phyloP scores from a whole-genome alignment of 345 rosid genomes.

The Jatropha curcas region DNA sequence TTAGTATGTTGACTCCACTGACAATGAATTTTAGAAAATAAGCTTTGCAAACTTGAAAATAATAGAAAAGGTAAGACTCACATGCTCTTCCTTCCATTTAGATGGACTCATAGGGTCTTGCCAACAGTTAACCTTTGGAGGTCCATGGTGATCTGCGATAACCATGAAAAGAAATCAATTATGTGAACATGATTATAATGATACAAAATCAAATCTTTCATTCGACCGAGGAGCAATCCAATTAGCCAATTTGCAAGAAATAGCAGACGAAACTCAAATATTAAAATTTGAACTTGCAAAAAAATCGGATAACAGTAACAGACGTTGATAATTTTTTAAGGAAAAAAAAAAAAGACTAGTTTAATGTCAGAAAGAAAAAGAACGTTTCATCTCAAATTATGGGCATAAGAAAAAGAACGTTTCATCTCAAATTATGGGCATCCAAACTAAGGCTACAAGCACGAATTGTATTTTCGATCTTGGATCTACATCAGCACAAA shows the following conservation, averaged over 20 bases:
- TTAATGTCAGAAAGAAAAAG: neutral
- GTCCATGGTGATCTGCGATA: constrained; percentile 39
- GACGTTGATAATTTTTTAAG: too few relatives aligned
- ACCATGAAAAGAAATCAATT: neutral
- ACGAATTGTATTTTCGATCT: constrained; percentile 3
- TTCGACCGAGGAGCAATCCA: neutral
- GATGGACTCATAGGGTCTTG: constrained; percentile 39
- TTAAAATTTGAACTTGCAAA: too few relatives aligned
- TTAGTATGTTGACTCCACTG: neutral
- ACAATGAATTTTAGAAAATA: neutral
- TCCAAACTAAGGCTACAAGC: neutral
- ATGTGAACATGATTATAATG: too few relatives aligned
- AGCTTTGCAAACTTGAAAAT: neutral
- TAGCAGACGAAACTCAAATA: neutral
- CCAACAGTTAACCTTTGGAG: constrained; percentile 41
- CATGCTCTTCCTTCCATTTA: constrained; percentile 53
- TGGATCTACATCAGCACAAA: neutral
- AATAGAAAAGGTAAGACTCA: constrained; percentile 12
- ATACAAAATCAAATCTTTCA: neutral
- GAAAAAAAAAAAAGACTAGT: too few relatives aligned
- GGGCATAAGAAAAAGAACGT: too few relatives aligned
- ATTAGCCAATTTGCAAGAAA: neutral
- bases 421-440: neutral
- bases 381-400: neutral
- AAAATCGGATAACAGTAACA: too few relatives aligned